A percentile compares a stretch with the other conserved stretches of the same genome.
phyloP scores from a whole-genome alignment of 2,329 filamentous ascomycete genomes.

The Fusarium neocosmosporiellum region DNA sequence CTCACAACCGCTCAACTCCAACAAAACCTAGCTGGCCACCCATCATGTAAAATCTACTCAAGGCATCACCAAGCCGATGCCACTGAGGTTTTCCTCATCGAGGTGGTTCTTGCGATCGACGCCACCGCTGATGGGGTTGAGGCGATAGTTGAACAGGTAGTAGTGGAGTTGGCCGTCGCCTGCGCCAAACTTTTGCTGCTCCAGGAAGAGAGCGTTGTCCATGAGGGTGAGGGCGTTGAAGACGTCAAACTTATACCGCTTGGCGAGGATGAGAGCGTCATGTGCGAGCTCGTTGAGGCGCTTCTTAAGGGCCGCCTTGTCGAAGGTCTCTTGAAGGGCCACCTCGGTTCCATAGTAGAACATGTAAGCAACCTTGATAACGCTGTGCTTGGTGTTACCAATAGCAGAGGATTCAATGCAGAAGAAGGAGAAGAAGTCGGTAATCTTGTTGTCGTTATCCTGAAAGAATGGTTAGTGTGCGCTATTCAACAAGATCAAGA shows the following conservation, averaged over 20 bases:
- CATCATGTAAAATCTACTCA: not conserved
- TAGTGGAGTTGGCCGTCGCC: conserved; percentile 96
- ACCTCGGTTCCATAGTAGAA: conserved; percentile 95
- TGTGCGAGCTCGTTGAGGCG: conserved; percentile 83
- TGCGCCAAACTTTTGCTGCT: conserved; percentile 92
- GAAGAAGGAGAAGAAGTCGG: conserved; percentile 98
- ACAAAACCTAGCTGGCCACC: not conserved
- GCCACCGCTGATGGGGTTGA: conserved; percentile 85
- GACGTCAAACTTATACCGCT: conserved; percentile 88
- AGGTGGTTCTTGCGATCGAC: conserved; percentile 82
- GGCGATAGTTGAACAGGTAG: conserved; percentile 97
- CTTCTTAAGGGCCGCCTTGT: conserved; percentile 73
- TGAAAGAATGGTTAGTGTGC: conserved; percentile 33
- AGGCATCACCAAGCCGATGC: conserved; percentile 88
- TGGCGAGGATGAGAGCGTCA: conserved; percentile 89
- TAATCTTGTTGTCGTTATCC: conserved; percentile 80
- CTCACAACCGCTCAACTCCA: conserved; percentile 1
- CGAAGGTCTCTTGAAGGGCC: conserved; percentile 70
- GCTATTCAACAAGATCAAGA: no score
- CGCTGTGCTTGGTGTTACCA: conserved; percentile 79
- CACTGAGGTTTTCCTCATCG: conserved; percentile 82
- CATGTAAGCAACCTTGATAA: conserved; percentile 90
- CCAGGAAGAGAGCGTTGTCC: conserved; percentile 93
- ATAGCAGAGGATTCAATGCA: conserved; percentile 93
- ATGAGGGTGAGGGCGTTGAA: conserved; percentile 95